phyloP scores from a whole-genome alignment of 805 yeast species.

The Candida quercuum region DNA sequence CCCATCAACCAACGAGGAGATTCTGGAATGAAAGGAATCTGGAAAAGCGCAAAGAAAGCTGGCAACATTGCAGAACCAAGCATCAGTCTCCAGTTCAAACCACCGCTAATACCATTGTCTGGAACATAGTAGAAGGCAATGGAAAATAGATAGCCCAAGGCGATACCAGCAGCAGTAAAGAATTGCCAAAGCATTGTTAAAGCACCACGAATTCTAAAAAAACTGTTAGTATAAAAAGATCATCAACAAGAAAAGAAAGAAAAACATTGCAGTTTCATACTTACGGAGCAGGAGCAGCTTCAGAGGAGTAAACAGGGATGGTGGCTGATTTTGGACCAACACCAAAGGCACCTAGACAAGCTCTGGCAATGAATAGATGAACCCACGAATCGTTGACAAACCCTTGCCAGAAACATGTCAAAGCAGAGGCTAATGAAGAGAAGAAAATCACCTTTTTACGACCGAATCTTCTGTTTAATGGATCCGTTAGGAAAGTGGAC shows the following conservation, averaged over 20 bases:
- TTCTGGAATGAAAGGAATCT: conserved; percentile 66
- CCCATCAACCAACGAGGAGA: conserved; percentile 79
- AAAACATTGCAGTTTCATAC: background rate
- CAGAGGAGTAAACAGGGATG: conserved; percentile 66
- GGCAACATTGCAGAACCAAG: conserved; percentile 65
- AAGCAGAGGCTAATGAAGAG: conserved; percentile 54
- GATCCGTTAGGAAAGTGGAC: conserved; percentile 62
- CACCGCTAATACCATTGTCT: conserved; percentile 29
- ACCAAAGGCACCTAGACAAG: conserved; percentile 56
- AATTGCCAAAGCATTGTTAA: conserved; percentile 73
- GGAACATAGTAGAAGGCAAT: conserved; percentile 56
- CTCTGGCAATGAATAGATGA: conserved; percentile 62
- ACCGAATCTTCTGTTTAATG: conserved; percentile 49
- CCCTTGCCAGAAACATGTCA: conserved; percentile 68
- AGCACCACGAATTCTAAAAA: conserved; percentile 47
- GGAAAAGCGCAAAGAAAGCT: conserved; percentile 52
- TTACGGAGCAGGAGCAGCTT: conserved; percentile 49
- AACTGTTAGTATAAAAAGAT: background rate
- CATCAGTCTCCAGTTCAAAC: conserved; percentile 67
- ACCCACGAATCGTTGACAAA: conserved; percentile 53
- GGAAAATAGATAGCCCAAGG: conserved; percentile 63
- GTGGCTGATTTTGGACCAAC: conserved; percentile 75
- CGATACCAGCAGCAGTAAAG: conserved; percentile 70
- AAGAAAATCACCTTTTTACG: conserved; percentile 64
- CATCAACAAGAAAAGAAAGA: too few species aligned